Percentiles rank a stretch among this genome's conserved stretches.
These are phyloP conservation scores for Mytilinidion resinicola DNA, from an alignment of 495 filamentous ascomycete genomes.

Conservation along the genomic window DNA sequence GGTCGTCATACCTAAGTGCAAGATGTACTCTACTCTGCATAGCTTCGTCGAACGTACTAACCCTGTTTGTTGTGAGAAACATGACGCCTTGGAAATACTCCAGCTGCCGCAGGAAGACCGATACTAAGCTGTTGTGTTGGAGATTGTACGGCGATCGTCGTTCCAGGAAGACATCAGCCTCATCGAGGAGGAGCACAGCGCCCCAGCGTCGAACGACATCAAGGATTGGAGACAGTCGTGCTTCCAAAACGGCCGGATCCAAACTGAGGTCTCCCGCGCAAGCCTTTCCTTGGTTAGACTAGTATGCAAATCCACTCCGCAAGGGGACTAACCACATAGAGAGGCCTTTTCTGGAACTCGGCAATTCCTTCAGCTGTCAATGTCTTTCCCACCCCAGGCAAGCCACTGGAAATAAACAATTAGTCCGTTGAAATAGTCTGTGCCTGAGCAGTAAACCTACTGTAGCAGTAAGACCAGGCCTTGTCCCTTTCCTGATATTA, in stretches of 20 bases:
- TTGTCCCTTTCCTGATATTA: constrained; percentile 1
- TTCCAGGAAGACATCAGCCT: constrained; percentile 1
- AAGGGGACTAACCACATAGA: constrained; percentile 3
- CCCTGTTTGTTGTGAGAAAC: constrained; percentile 3
- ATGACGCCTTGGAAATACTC: constrained; percentile 4
- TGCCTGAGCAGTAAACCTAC: no score
- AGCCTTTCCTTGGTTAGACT: constrained; percentile 1
- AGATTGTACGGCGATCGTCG: background rate
- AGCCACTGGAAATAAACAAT: background rate
- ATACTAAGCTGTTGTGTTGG: constrained; percentile 2
- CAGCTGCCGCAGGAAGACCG: background rate
- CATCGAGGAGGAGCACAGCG: constrained; percentile 1
- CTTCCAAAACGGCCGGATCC: background rate
- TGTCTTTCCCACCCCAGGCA: constrained; percentile 5
- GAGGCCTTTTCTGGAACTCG: background rate
- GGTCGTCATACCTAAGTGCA: constrained; percentile 1
- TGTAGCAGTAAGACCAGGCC: constrained; percentile 2
- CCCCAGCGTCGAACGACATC: background rate
- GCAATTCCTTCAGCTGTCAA: constrained; percentile 4
- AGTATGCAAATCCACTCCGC: background rate
- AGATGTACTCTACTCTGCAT: constrained; percentile 6
- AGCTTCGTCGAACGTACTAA: background rate
- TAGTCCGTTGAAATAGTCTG: no score
- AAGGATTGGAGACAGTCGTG: background rate
- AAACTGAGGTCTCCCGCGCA: background rate